Evolutionary conservation across 805 yeast genomes (phyloP).

Genomic region (Vanderwaltozyma tropicalis): DNA sequence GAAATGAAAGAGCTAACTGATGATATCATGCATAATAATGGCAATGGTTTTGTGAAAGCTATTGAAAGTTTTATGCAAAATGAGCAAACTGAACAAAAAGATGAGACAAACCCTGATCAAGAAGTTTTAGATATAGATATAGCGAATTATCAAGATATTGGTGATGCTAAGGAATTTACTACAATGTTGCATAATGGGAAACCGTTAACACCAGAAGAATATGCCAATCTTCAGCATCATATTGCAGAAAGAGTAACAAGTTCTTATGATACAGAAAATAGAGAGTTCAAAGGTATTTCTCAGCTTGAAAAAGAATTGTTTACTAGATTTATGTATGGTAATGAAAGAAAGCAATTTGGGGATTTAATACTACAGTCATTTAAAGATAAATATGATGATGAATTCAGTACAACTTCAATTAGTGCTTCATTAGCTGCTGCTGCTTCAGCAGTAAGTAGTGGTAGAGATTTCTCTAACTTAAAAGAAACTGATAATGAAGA

Average conservation of each 20-base stretch:
- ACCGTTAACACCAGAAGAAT: constrained; percentile 24
- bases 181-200: constrained; percentile 24
- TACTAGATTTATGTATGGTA: constrained; percentile 25
- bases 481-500: constrained; percentile 16
- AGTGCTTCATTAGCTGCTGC: constrained; percentile 22
- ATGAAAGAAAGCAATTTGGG: constrained; percentile 20
- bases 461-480: constrained; percentile 7
- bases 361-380: constrained; percentile 23
- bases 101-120: not conserved
- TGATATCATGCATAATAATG: constrained; percentile 51
- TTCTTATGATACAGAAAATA: constrained; percentile 20
- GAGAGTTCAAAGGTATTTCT: constrained; percentile 20
- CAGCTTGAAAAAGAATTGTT: constrained; percentile 25
- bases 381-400: constrained; percentile 17
- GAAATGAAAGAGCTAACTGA: constrained; percentile 61
- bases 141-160: constrained; percentile 5
- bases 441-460: constrained; percentile 16
- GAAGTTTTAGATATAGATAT: not conserved
- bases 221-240: constrained; percentile 22
- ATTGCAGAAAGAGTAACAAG: constrained; percentile 26
- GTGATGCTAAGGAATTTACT: constrained; percentile 19
- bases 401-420: constrained; percentile 15
- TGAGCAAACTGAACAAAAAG: not conserved
- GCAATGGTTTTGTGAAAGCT: constrained; percentile 66
- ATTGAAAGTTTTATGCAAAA: constrained; percentile 58